These are phyloP conservation scores for Lanmaoa pseudosensibilis DNA, from an alignment of 768 basidiomycete species.

Conservation along the genomic window DNA sequence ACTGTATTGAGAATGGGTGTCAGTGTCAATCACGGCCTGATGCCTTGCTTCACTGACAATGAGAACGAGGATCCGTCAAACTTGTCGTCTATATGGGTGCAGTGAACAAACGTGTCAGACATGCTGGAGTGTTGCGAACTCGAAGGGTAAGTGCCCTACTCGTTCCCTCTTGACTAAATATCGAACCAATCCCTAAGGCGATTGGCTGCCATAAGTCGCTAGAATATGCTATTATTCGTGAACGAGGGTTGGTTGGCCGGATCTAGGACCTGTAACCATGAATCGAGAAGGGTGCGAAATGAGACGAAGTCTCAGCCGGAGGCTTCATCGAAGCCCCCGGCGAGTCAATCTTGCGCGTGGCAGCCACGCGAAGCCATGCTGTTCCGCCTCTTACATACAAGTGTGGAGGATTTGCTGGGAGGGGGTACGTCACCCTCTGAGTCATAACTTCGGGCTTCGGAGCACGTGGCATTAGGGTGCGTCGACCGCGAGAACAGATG, in stretches of 20 bases:
- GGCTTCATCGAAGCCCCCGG: not conserved
- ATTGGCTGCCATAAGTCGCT: slow-evolving; percentile 13
- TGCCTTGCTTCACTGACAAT: slow-evolving; percentile 13
- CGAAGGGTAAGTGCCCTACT: not conserved
- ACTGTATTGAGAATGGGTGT: slow-evolving; percentile 10
- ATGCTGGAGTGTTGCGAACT: slow-evolving; percentile 1
- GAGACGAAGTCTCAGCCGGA: not conserved
- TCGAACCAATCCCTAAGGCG: not conserved
- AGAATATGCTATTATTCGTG: not conserved
- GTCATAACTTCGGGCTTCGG: not conserved
- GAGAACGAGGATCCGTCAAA: not conserved
- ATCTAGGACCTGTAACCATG: slow-evolving; percentile 8
- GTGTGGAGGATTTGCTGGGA: not conserved
- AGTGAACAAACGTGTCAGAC: not conserved
- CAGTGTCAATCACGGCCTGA: not conserved
- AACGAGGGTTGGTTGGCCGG: slow-evolving; percentile 1
- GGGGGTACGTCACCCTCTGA: not conserved
- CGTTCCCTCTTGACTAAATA: slow-evolving; percentile 8
- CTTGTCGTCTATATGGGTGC: not conserved
- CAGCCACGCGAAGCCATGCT: slow-evolving; percentile 23
- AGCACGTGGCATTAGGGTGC: slow-evolving; percentile 3
- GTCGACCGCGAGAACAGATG: not conserved
- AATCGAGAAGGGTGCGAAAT: not conserved
- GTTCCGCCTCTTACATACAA: slow-evolving; percentile 10
- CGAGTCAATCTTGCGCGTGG: slow-evolving; percentile 11